These are phyloP conservation scores for Dendrocalamus sinicus DNA, from an alignment of 176 grass and related monocot species.

Conservation along the genomic window DNA sequence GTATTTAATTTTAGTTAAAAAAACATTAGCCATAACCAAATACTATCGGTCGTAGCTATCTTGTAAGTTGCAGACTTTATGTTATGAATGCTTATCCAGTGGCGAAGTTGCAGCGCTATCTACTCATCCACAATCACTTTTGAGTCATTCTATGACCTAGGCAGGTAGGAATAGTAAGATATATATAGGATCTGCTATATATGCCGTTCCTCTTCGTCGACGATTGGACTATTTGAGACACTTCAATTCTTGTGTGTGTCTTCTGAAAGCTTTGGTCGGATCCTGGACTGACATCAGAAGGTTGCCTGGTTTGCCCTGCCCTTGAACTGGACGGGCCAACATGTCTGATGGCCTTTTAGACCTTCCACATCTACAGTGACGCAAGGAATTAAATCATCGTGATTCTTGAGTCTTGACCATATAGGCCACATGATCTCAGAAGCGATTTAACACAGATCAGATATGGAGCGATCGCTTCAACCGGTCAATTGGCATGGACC, in stretches of 20 bases:
- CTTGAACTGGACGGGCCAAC: not conserved
- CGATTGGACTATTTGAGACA: not conserved
- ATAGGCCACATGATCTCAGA: no score
- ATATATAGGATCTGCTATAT: not conserved
- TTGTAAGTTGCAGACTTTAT: not conserved
- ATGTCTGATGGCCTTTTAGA: not conserved
- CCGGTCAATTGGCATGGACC: not conserved
- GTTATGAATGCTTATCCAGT: not conserved
- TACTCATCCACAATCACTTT: not conserved
- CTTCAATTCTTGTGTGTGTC: not conserved
- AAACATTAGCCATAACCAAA: no score
- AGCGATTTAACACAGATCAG: not conserved
- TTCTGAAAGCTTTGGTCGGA: not conserved
- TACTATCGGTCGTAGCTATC: not conserved
- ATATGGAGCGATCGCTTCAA: not conserved
- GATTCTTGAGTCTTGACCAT: not conserved
- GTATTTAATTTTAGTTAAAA: no score
- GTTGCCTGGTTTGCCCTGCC: not conserved
- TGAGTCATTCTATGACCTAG: not conserved
- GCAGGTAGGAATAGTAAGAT: not conserved
- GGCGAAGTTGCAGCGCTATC: conserved; percentile 7
- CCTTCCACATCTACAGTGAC: not conserved
- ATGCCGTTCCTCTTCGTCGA: not conserved
- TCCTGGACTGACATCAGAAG: not conserved
- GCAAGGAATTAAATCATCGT: no score